Evolutionary conservation across 192 early-diverging fungal genomes (phyloP), one percentile per base, ranked within the genome.

Genomic region (Coemansia sp.): DNA sequence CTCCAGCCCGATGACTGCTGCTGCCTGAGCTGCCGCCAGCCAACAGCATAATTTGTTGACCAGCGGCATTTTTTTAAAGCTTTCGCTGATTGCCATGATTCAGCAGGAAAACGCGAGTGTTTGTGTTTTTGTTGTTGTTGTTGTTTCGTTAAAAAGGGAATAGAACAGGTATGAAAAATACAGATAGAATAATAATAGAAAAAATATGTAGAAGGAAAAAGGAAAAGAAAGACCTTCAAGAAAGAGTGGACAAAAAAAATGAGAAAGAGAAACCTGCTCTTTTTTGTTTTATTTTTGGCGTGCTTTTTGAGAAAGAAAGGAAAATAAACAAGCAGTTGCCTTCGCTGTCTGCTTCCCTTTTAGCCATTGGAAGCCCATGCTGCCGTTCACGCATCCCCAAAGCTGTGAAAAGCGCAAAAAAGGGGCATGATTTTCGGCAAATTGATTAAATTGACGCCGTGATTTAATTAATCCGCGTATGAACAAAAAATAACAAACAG

Each of bases 41-140:
- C 81, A 78, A 70, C 75, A 78, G 35, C 66, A 67, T 51, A 83
- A 48, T 51, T 70, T 71, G 66, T 69, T 72, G 51, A 70, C 62
- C 62, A 72, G 67, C 64, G 81, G 72, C 81, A 83, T 83, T 64
- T 83, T 83, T 53, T 76, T 73, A 34, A 83, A 68, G 37, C 75
- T 70, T 65, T 83, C 81, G 67, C 81, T 83, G 54, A 83, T 83
- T 6, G 81, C 81, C 81, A 83, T 83, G 66, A 53, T 54, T 34
- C 17, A 2, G 11, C 18, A 53, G 8, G 18, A 55, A 5, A 38
- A 17, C 38, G 34, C 54, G 22, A 22, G 8, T 48, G 17, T 48
- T 8, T 48, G 45, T 56, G 22, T 56, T 4, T 56, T 14, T 56
- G 4, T 22, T 20, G 54, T 28, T 2, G 11, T 14, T 2, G 18